These are phyloP conservation scores for Corchorus capsularis DNA, from an alignment of 345 rosid species.

Conservation along the genomic window DNA sequence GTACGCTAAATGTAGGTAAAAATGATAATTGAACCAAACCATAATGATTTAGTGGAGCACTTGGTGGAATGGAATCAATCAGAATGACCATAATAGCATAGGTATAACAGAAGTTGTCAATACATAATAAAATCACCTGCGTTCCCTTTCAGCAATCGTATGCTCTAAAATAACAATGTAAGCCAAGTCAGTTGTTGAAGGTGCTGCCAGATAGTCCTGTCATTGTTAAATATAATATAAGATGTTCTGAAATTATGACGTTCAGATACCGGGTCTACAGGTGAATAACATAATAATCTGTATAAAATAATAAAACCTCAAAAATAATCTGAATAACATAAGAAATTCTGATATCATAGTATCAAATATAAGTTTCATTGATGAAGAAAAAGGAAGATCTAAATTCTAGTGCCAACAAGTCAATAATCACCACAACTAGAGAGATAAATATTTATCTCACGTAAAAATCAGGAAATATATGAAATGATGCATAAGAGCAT, in stretches of 20 bases:
- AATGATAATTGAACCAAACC: background rate
- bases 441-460: no score
- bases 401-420: no score
- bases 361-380: background rate
- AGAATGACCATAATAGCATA: background rate
- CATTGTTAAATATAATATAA: slow-evolving; percentile 26
- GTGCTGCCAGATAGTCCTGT: slow-evolving; percentile 88
- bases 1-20: background rate
- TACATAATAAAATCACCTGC: slow-evolving; percentile 59
- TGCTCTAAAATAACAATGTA: slow-evolving; percentile 86
- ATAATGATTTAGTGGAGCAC: background rate
- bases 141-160: slow-evolving; percentile 94
- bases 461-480: no score
- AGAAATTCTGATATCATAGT: background rate
- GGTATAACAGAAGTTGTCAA: background rate
- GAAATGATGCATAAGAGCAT: no score
- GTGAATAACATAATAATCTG: background rate
- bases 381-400: background rate
- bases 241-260: slow-evolving; percentile 9
- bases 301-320: background rate
- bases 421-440: no score
- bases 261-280: slow-evolving; percentile 9
- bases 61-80: background rate
- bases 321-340: background rate
- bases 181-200: slow-evolving; percentile 82